Evolutionary conservation across 192 early-diverging fungal species (phyloP).

Genomic region (Cladochytrium replicatum): DNA sequence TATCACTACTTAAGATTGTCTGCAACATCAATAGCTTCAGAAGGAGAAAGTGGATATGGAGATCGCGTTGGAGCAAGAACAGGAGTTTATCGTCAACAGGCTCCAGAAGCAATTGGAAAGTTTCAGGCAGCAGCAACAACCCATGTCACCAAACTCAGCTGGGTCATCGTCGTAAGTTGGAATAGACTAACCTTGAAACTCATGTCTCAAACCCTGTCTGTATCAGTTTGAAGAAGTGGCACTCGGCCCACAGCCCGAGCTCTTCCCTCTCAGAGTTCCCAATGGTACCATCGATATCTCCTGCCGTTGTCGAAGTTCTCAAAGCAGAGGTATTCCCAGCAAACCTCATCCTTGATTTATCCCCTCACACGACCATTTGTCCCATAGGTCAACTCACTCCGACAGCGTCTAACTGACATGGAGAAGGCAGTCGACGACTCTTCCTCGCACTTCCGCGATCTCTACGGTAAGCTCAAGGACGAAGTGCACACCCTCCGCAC

Average conservation of each 20-base stretch:
- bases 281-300: conserved; percentile 11
- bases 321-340: conserved; percentile 24
- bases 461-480: conserved; percentile 19
- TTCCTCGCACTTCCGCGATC: conserved; percentile 4
- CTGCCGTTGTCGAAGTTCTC: conserved; percentile 24
- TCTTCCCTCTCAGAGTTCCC: conserved; percentile 19
- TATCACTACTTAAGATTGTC: too few species aligned
- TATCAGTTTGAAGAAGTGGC: conserved; percentile 15
- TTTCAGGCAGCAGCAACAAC: conserved; percentile 18
- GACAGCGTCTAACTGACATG: conserved; percentile 10
- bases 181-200: neutral
- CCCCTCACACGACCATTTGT: too few species aligned
- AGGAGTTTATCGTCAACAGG: conserved; percentile 81
- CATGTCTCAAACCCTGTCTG: neutral
- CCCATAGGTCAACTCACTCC: conserved; percentile 26
- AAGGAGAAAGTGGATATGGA: conserved; percentile 88
- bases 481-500: conserved; percentile 11
- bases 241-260: conserved; percentile 16
- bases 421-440: conserved; percentile 22
- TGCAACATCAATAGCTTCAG: conserved; percentile 43
- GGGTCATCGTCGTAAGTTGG: conserved; percentile 4
- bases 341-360: neutral
- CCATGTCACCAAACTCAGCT: neutral
- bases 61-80: conserved; percentile 76
- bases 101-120: conserved; percentile 71